Evolutionary conservation across 1,284 basidiomycete genomes (phyloP).

Genomic region (Moesziomyces antarcticus): DNA sequence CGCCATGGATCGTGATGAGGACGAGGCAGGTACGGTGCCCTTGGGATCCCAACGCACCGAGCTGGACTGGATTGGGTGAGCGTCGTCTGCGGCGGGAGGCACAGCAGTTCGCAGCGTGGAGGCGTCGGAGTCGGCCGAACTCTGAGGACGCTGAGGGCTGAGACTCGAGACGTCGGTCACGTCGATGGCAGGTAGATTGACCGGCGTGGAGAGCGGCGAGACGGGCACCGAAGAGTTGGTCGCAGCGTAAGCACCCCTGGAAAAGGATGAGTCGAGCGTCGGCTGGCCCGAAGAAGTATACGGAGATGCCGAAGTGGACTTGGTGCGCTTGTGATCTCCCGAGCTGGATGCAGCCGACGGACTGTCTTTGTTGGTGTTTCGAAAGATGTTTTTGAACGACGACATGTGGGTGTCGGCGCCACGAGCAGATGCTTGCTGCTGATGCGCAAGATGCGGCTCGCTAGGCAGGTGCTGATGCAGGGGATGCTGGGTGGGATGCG

Average conservation of each 20-base stretch:
- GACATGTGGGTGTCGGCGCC: slow-evolving; percentile 22
- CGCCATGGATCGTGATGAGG: slow-evolving; percentile 22
- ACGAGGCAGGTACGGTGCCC: neutral
- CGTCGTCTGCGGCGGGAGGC: neutral
- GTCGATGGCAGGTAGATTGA: slow-evolving; percentile 40
- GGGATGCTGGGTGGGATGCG: neutral
- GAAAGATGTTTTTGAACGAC: slow-evolving; percentile 48
- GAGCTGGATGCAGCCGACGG: neutral
- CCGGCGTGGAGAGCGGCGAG: slow-evolving; percentile 27
- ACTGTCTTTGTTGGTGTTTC: slow-evolving; percentile 27
- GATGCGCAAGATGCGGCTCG: neutral
- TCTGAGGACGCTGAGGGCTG: slow-evolving; percentile 3
- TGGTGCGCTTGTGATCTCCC: slow-evolving; percentile 20
- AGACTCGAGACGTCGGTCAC: slow-evolving; percentile 37
- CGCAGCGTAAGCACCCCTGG: slow-evolving; percentile 2
- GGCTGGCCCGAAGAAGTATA: slow-evolving; percentile 4
- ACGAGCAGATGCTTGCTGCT: neutral
- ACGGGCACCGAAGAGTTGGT: slow-evolving; percentile 26
- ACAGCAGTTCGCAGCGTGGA: slow-evolving; percentile 11
- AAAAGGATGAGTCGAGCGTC: slow-evolving; percentile 6
- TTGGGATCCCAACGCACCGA: slow-evolving; percentile 4
- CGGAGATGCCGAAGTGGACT: slow-evolving; percentile 6
- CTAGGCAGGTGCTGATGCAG: neutral
- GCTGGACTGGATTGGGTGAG: neutral
- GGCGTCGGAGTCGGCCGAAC: slow-evolving; percentile 13